Percentiles rank a stretch among this genome's conserved stretches.
Conservation (phyloP, 441 rosid species). For the Populus hybrid region DNA sequence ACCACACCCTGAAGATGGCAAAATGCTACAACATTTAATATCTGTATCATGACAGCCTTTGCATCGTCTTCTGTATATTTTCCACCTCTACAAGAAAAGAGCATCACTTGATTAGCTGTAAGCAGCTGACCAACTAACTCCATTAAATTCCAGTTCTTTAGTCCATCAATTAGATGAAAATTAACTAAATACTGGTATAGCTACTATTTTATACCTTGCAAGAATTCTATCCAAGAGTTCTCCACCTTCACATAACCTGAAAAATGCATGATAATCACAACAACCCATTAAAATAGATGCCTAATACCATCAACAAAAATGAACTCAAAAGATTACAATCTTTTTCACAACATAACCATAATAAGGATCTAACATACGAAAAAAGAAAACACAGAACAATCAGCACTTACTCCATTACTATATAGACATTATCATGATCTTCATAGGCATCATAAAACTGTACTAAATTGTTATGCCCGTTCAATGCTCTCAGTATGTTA, state of each 20-base stretch:
- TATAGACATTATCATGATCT: conserved; percentile 82
- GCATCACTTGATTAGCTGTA: conserved; percentile 14
- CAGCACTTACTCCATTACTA: conserved; percentile 94
- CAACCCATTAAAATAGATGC: not conserved
- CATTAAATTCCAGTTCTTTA: not conserved
- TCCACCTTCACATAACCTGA: conserved; percentile 98
- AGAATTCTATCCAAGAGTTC: conserved; percentile 98
- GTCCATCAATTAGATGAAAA: not conserved
- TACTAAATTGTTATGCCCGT: conserved; percentile 79
- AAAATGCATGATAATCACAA: conserved; percentile 14
- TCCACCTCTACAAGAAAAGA: conserved; percentile 73
- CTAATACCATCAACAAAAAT: not conserved
- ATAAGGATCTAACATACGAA: not conserved
- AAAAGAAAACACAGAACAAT: not conserved
- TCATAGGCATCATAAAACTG: conserved; percentile 87
- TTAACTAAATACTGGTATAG: not conserved
- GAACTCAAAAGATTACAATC: not conserved
- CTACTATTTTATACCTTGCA: conserved; percentile 51
- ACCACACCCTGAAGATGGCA: conserved; percentile 99
- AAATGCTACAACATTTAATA: conserved; percentile 85
- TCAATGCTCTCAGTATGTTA: conserved; percentile 79
- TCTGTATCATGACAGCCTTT: conserved; percentile 76
- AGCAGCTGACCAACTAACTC: not conserved
- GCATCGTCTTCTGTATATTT: conserved; percentile 97
- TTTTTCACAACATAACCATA: not conserved